A percentile compares a stretch with the other conserved stretches of the same genome.
phyloP scores from a whole-genome alignment of 768 basidiomycete genomes.

The Calocera viscosa region DNA sequence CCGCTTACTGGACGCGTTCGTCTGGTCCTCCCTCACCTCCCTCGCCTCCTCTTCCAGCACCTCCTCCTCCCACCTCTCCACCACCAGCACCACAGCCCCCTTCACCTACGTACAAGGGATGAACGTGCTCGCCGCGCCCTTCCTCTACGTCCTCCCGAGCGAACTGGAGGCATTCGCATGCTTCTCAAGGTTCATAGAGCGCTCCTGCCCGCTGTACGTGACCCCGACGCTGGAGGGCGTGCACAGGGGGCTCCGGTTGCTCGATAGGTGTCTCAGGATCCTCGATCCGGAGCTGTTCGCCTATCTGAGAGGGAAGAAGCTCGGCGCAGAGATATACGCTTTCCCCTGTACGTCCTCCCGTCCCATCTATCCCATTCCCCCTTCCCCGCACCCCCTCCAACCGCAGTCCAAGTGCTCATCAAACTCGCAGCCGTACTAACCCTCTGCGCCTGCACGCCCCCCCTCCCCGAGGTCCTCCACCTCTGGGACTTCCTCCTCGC shows the following conservation, averaged over 20 bases:
- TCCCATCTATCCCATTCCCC: not conserved
- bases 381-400: not conserved
- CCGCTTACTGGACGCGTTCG: conserved; percentile 91
- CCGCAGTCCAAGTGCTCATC: not conserved
- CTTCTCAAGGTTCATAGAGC: conserved; percentile 92
- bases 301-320: conserved; percentile 75
- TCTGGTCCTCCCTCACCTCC: conserved; percentile 64
- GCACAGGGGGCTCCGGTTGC: conserved; percentile 85
- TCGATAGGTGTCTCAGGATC: conserved; percentile 83
- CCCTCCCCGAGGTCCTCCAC: conserved; percentile 83
- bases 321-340: conserved; percentile 92
- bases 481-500: conserved; percentile 97
- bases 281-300: conserved; percentile 78
- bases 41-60: conserved; percentile 46
- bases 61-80: conserved; percentile 56
- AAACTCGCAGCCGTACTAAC: conserved; percentile 66
- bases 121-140: conserved; percentile 97
- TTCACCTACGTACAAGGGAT: conserved; percentile 98
- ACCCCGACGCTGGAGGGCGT: conserved; percentile 93
- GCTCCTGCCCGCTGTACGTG: conserved; percentile 89
- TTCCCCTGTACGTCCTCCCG: conserved; percentile 66
- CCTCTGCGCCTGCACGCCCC: conserved; percentile 91
- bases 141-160: conserved; percentile 92
- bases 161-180: conserved; percentile 98
- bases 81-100: conserved; percentile 65